These are phyloP conservation scores for Lichtheimia hyalospora DNA, from an alignment of 371 early-diverging fungal species.

Conservation along the genomic window DNA sequence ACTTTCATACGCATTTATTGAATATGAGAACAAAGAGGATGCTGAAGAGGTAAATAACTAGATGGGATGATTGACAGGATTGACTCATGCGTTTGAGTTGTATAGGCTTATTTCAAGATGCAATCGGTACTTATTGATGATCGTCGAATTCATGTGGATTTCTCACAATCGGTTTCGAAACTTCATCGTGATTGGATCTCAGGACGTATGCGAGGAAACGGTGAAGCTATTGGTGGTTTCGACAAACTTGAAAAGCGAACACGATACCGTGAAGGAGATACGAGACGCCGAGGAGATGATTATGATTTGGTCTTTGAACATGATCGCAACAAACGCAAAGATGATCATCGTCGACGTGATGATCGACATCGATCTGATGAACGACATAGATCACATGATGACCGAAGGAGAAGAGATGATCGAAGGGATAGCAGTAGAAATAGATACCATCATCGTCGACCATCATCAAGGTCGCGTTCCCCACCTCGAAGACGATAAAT, in stretches of 20 bases:
- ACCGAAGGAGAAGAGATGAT: conserved; percentile 1
- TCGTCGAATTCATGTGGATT: conserved; percentile 96
- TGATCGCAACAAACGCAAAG: conserved; percentile 3
- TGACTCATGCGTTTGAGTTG: not conserved
- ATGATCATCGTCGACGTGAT: not conserved
- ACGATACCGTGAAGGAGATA: conserved; percentile 40
- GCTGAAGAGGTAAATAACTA: conserved; percentile 73
- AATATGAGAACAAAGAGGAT: conserved; percentile 84
- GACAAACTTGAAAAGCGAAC: conserved; percentile 51
- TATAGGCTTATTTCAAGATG: conserved; percentile 83
- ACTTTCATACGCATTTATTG: conserved; percentile 94
- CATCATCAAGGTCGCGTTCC: conserved; percentile 10
- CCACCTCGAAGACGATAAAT: conserved; percentile 11
- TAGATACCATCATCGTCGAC: conserved; percentile 3
- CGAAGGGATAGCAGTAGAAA: not conserved
- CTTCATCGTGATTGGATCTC: conserved; percentile 75
- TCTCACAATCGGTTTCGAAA: conserved; percentile 94
- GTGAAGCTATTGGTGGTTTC: conserved; percentile 52
- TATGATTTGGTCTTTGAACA: conserved; percentile 52
- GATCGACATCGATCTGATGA: conserved; percentile 9
- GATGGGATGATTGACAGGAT: not conserved
- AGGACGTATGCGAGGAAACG: conserved; percentile 40
- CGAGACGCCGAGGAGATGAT: conserved; percentile 23
- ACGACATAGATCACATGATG: not conserved
- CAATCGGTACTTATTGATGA: conserved; percentile 96